These are phyloP conservation scores for Aureobasidium uvarum DNA, from an alignment of 2,329 filamentous ascomycete species.

Conservation along the genomic window DNA sequence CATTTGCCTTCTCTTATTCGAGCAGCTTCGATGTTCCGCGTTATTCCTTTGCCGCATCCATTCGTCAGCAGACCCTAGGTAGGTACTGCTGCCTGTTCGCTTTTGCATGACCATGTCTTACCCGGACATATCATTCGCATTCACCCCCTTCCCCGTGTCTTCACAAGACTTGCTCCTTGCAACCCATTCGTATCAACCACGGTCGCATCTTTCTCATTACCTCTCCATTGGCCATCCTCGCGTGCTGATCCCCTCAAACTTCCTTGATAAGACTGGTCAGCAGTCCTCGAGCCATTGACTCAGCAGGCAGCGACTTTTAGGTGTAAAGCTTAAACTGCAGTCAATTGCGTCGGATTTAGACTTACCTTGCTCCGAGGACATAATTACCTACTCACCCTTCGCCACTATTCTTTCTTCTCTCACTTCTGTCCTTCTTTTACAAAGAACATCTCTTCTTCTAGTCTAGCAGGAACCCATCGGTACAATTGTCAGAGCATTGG, in stretches of 20 bases:
- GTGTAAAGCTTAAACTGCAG: conserved; percentile 19
- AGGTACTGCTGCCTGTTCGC: conserved; percentile 26
- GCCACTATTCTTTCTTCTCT: conserved; percentile 17
- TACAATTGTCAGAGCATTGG: not conserved
- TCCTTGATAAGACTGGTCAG: conserved; percentile 6
- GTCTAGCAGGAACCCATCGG: not conserved
- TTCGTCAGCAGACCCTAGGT: conserved; percentile 27
- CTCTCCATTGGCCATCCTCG: conserved; percentile 2
- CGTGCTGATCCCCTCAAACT: not conserved
- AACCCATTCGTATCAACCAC: conserved; percentile 15
- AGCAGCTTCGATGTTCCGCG: conserved; percentile 25
- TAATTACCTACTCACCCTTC: conserved; percentile 18
- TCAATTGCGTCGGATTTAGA: conserved; percentile 24
- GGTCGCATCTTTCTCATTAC: not conserved
- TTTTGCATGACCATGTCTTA: conserved; percentile 24
- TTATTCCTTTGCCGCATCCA: conserved; percentile 26
- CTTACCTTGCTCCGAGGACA: conserved; percentile 8
- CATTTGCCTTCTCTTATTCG: conserved; percentile 24
- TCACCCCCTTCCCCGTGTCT: conserved; percentile 22
- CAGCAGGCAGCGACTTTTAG: conserved; percentile 26
- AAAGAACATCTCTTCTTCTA: not conserved
- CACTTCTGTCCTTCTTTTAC: not conserved
- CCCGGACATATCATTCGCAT: conserved; percentile 24
- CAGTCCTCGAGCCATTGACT: conserved; percentile 22
- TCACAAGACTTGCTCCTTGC: conserved; percentile 19